These are phyloP conservation scores for Flaveria robusta DNA, from an alignment of 129 eudicot species.

Conservation along the genomic window DNA sequence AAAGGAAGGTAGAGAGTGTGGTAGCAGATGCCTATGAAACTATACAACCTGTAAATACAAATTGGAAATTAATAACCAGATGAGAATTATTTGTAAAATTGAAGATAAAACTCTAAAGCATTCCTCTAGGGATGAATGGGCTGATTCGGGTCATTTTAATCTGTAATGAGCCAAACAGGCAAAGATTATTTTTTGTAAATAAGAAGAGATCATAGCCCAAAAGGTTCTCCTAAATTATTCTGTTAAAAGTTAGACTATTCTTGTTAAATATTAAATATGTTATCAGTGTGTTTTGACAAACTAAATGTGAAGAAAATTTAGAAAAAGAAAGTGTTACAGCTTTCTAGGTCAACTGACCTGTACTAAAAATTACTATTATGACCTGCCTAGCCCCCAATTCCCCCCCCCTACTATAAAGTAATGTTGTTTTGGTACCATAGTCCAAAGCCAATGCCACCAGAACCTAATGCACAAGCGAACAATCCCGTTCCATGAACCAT, in stretches of 20 bases:
- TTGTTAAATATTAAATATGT: background rate
- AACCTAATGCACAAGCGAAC: constrained; percentile 54
- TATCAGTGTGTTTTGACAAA: background rate
- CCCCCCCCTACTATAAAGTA: background rate
- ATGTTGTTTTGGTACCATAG: constrained; percentile 43
- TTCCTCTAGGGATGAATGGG: background rate
- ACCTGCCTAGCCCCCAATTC: background rate
- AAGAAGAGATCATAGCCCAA: background rate
- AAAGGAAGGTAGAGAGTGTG: constrained; percentile 82
- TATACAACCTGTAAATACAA: constrained; percentile 61
- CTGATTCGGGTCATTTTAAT: background rate
- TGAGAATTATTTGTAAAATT: background rate
- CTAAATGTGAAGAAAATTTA: background rate
- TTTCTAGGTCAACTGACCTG: background rate
- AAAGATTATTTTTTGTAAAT: background rate
- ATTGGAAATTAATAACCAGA: background rate
- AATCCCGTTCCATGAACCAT: constrained; percentile 42
- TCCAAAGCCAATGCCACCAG: constrained; percentile 61
- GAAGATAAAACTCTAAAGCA: background rate
- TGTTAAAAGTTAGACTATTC: background rate
- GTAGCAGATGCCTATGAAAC: constrained; percentile 50
- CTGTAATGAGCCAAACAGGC: background rate
- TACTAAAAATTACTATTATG: background rate
- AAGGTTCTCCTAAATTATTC: background rate
- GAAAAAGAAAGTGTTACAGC: background rate